phyloP scores from a whole-genome alignment of 768 basidiomycete species.

The Mycena vulgaris region DNA sequence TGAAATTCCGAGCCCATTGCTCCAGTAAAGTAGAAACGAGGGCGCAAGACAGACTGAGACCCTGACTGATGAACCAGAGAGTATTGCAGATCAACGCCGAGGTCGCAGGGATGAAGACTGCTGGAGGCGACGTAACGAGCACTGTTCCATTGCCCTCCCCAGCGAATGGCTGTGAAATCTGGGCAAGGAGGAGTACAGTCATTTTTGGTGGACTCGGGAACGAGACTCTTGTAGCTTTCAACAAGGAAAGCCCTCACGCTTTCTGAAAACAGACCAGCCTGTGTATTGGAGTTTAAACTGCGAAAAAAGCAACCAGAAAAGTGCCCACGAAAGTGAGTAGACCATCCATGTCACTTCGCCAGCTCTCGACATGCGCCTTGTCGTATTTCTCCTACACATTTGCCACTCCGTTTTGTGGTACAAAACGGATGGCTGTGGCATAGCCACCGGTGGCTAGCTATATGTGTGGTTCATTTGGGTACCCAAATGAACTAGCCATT shows the following conservation, averaged over 20 bases:
- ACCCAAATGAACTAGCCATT: too few species aligned
- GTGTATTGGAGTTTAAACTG: too few species aligned
- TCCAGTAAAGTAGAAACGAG: conserved; percentile 18
- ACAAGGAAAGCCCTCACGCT: not conserved
- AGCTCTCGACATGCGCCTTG: conserved; percentile 14
- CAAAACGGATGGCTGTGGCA: too few species aligned
- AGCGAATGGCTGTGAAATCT: too few species aligned
- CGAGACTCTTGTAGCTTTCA: not conserved
- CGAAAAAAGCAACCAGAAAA: too few species aligned
- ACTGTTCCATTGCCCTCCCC: too few species aligned
- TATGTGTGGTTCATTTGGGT: too few species aligned
- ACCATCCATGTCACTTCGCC: conserved; percentile 14
- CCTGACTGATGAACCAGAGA: conserved; percentile 23
- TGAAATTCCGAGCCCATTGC: too few species aligned
- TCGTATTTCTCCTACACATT: conserved; percentile 14
- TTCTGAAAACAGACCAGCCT: not conserved
- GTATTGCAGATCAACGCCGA: conserved; percentile 17
- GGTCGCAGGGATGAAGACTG: not conserved
- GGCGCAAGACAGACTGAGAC: conserved; percentile 17
- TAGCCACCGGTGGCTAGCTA: too few species aligned
- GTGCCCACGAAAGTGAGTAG: conserved; percentile 2
- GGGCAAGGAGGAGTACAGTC: too few species aligned
- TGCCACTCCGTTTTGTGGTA: too few species aligned
- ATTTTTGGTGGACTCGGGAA: not conserved
- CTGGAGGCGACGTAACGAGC: too few species aligned